Evolutionary conservation across 176 grass and related monocot species (phyloP), one percentile per base, ranked within the genome.

Genomic region (Musa itinerans): DNA sequence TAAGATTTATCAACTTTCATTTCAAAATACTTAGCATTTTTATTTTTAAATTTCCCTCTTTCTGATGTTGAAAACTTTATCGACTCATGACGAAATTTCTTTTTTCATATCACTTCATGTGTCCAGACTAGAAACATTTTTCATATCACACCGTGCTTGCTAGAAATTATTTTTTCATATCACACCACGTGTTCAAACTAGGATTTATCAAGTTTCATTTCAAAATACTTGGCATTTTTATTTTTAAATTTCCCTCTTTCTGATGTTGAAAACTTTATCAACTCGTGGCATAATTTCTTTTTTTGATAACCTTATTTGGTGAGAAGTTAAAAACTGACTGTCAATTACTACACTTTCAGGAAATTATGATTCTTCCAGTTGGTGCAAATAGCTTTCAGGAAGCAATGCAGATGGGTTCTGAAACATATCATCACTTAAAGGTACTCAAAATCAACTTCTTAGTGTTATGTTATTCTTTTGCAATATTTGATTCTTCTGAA

Each of bases 341-440:
- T 65, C 81, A 79, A 11, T 81, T 75, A 68, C 11, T 74, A 54
- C 84, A 69, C 79, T 70, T 81, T 29, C 84, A 99, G 95, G 95
- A 99, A 94, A 84, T 99, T 91, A 94, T 94, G 90, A 88, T 99
- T 74, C 82, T 99, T 75, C 95, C 90, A 19, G 53, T 99, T 52
- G 90, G 86, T 68, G 90, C 95, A 64, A 99, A 81, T 77, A 92
- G 78, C 50, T 94, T 99, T 68, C 78, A 91, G 83, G 90, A 99
- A 87, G 90, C 95, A 78, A 89, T 99, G 86, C 86, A 92, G 75
- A 99, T 99, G 88, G 86, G 88, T 78, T 90, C 88, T 10, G 86
- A 99, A 78, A 94, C 95, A 43, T 99, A 94, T 86, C 90, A 99
- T 78, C 85, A 99, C 83, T 86, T 99, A 23, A 99, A 94, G 95